Base-by-base conservation (phyloP, 257 asterid species). In the Solanum bulbocastanum region DNA sequence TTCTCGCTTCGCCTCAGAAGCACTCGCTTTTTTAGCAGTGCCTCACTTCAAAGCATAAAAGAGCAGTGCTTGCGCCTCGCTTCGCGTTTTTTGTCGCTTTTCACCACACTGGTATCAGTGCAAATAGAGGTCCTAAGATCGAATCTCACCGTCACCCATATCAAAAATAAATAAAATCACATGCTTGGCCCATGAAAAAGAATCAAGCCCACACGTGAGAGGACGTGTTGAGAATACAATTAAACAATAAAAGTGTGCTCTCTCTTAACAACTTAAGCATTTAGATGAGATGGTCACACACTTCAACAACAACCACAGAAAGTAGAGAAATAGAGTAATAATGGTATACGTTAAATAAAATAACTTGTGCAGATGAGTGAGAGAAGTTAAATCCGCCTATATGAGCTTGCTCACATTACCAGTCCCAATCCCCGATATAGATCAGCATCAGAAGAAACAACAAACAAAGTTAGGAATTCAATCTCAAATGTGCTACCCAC, bases 401-500 rank as follows among this genome's bases (percentile, higher is more conserved):
- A 25, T 11, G 52, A 36, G 81, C 81, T 72, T 33, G 81, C 16
- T 74, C 52, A 22, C 18, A 22, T 5, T 23, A 22, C 52, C 52
- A 1, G 81, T 72, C 44, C 27, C 46, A 35, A 72, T 39, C 44
- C 44, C 15, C 9, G 33, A 36, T 73, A 73, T 36, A 20, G 66
- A 81, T 52, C 30, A 81, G 69, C 39, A 49, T 81, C 69, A 46
- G 85, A 81, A 81, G 69, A 49, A 42, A 49, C 44, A 81, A 81
- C 27, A 49, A 81, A 81, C 58, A 81, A 81, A 49, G 49, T 81
- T 46, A 81, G 30, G 85, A 81, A 30, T 30, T 49, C 14, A 30
- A 9, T 81, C 7, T 79, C 27, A 18, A 46, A 39, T 30, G 30
- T 49, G 42, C 36, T 27, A 92, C 97, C 73, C 87, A 97, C 99